Base-by-base conservation (phyloP, 2,329 filamentous ascomycete species). In the Talaromyces albobiverticillius region DNA sequence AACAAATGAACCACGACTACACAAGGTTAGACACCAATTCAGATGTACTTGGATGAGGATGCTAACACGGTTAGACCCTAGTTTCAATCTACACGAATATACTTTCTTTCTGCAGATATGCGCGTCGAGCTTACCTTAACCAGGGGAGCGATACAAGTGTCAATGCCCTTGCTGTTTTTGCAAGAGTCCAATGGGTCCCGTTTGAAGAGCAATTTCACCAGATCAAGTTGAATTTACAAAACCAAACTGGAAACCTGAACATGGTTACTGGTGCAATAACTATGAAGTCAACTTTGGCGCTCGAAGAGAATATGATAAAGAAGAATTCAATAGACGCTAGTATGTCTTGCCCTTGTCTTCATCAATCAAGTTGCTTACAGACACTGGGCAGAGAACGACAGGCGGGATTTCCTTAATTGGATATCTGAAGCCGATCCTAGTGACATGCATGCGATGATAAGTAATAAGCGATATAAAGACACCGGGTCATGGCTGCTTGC, bases 151-250 rank as follows among this genome's bases (percentile, higher is more conserved):
- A 22, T 14, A 13, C 16, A 54, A 40, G 29, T 11, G 31, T 36
- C 0, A 46, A 32, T 41, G 20, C 29, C 16, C 22, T 57, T 22
- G 23, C 43, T 3, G 20, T 55, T 3, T 52, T 55, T 16, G 41
- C 45, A 29, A 56, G 14, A 36, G 38, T 53, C 10, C 56, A 57
- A 8, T 57, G 56, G 56, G 32, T 22, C 4, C 53, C 48, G 3
- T 57, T 57, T n/a, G 56, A 57, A n/a, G 26, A 46, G 29, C 42
- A 57, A 46, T 57, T 55, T 13, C 53, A 53, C 14, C 26, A 45
- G 31, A 55, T 57, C 14, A 23, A 43, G 22, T 51, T 49, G 3
- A 46, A 53, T 14, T 29, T 57, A 8, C 20, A 56, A n/a, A 38
- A 49, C 16, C 29, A 57, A 26, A 53, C 22, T 1, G 36, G 47